Base-by-base conservation (phyloP, 306 rosid species). In the Dicorynia guianensis region DNA sequence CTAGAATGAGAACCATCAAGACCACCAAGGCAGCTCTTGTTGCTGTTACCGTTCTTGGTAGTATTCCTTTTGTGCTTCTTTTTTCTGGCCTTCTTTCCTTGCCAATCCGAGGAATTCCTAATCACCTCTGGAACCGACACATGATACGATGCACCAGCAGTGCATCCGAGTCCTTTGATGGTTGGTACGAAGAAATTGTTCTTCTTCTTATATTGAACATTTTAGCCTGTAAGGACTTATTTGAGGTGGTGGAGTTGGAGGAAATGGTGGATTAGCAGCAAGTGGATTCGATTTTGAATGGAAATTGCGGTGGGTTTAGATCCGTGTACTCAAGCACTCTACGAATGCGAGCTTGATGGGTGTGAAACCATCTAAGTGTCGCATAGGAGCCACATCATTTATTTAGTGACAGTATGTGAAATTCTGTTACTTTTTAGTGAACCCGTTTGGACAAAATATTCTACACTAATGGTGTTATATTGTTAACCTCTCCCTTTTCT, bases 91-190 rank as follows among this genome's bases (percentile, higher is more conserved):
- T 83, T 92, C 80, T 85, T 92, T 10, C 76, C 86, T 58, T 95
- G 80, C 97, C 97, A 92, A 76, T 90, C 97, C 0, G 89, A 97
- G 1, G 99, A 92, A 50, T 85, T 76, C 12, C 93, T 82, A 72
- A 92, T 92, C 80, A 85, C 88, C 4, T 86, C 93, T 12, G 99
- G 99, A 42, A 92, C 96, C 11, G 97, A 90, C 44, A 95, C 99
- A 47, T 92, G 86, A 62, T 92, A 92, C 1, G 97, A 89, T 20
- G 93, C 87, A 30, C 87, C 85, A 63, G 93, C 92, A 0, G 87
- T 78, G 84, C 99, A 95, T 5, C 99, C 97, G 49, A 95, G n/a
- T 11, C 97, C 97, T 47, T 93, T 75, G 76, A 95, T 80, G 43
- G 87, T 85, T 36, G 91, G 60, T 10, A 96, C 72, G 9, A 93